Base-by-base conservation (phyloP, 2,329 filamentous ascomycete species). In the Penicillium sp. region DNA sequence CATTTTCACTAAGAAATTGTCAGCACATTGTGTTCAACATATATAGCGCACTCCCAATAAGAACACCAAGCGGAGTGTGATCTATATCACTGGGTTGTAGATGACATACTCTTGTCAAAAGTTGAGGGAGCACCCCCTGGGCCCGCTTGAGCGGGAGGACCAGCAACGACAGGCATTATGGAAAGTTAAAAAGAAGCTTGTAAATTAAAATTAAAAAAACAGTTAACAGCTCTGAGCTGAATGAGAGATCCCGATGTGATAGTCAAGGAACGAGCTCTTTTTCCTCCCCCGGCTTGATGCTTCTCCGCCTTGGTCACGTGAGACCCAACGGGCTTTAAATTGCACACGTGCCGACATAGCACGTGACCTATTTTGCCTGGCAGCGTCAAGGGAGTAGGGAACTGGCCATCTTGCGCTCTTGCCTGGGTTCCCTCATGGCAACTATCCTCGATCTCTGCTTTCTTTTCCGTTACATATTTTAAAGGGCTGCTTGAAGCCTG, bases 1-100 rank as follows among this genome's bases (percentile, higher is more conserved):
- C 92, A 97, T 97, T 83, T 96, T 97, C 77, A 93, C 92, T 96
- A 74, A 68, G 63, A 49, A 57, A 41, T 38, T 29, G 75, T 80
- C 71, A 73, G 69, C 48, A 58, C 54, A 59, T 53, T 35, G 38
- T 3, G 4, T 27, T 7, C 19, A 23, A 31, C 2, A 25, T 23
- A 13, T 5, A 21, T 37, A n/a, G n/a, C 6, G 17, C 7, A 10
- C 4, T n/a, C 9, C 15, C 7, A 17, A 27, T 12, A 43, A 31
- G 48, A 46, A 23, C 48, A 56, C 33, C n/a, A 25, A n/a, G 42
- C 41, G n/a, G 17, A 37, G 19, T 37, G 29, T 29, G 47, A 50
- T 56, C 54, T 71, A 58, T 42, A 41, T 54, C 48, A 56, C 38
- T 40, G 29, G n/a, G 27, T 41, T 54, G 46, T 37, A 50, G 51